Evolutionary conservation across 148 eudicot genomes (phyloP).

Genomic region (Oxyria digyna): DNA sequence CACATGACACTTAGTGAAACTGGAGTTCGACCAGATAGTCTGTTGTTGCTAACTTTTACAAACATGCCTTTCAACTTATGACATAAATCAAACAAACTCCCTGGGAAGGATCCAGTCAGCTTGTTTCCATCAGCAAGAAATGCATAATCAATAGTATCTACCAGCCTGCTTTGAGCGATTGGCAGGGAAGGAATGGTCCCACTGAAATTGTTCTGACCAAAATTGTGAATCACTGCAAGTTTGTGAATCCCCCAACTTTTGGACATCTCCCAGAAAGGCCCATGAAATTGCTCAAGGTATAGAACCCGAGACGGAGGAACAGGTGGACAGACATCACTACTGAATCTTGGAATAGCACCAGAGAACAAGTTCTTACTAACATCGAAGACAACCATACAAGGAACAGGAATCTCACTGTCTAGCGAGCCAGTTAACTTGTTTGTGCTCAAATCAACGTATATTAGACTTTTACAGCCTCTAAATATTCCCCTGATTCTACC

Average conservation of each 20-base stretch:
- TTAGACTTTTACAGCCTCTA: slow-evolving; percentile 25
- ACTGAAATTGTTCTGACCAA: slow-evolving; percentile 20
- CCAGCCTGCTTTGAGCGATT: slow-evolving; percentile 9
- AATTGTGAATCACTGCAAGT: slow-evolving; percentile 17
- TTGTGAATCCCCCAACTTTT: background rate
- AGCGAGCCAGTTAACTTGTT: slow-evolving; percentile 24
- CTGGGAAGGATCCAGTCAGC: slow-evolving; percentile 16
- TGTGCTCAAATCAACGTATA: slow-evolving; percentile 29
- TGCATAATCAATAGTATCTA: slow-evolving; percentile 16
- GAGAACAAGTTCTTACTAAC: slow-evolving; percentile 19
- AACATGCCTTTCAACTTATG: slow-evolving; percentile 9
- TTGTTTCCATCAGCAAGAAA: slow-evolving; percentile 18
- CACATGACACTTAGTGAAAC: slow-evolving; percentile 14
- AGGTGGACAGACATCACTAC: slow-evolving; percentile 9
- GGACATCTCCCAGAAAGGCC: slow-evolving; percentile 10
- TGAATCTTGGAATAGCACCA: slow-evolving; percentile 19
- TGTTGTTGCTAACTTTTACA: slow-evolving; percentile 21
- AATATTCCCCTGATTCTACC: slow-evolving; percentile 19
- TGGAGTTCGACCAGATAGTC: slow-evolving; percentile 17
- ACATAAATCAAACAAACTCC: slow-evolving; percentile 13
- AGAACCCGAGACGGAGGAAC: background rate
- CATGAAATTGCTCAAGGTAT: background rate
- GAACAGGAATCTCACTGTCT: slow-evolving; percentile 16
- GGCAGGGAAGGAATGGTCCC: slow-evolving; percentile 20
- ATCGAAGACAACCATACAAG: slow-evolving; percentile 26